A percentile compares a stretch with the other conserved stretches of the same genome.
These are phyloP conservation scores for Eudorina sp. DNA, from an alignment of 139 green algal species.

Conservation along the genomic window DNA sequence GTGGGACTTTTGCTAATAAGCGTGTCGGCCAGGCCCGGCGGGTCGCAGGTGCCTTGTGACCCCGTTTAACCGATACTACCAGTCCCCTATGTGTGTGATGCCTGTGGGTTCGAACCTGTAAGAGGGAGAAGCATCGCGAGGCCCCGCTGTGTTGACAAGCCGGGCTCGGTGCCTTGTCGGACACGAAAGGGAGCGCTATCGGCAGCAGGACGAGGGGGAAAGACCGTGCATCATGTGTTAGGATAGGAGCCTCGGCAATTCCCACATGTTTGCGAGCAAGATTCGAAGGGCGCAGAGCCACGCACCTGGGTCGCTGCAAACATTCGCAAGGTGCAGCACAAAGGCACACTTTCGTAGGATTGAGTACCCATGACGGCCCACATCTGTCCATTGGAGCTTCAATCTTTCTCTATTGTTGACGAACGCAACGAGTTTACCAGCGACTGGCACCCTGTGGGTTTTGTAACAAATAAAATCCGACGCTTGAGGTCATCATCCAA, in stretches of 20 bases:
- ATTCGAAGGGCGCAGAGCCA: too few species aligned
- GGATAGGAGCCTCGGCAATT: too few species aligned
- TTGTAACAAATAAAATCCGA: too few species aligned
- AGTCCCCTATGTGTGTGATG: too few species aligned
- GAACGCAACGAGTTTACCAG: neutral
- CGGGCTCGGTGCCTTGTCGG: neutral
- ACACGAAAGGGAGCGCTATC: neutral
- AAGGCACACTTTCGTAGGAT: neutral
- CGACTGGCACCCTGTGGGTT: neutral
- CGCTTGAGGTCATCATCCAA: too few species aligned
- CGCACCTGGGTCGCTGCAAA: neutral
- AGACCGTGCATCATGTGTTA: too few species aligned
- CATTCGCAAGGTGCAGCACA: neutral
- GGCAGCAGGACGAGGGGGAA: too few species aligned
- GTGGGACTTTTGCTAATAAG: too few species aligned
- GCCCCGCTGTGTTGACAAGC: neutral
- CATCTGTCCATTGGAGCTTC: constrained; percentile 1
- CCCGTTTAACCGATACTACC: too few species aligned
- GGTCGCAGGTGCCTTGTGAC: too few species aligned
- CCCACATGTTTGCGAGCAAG: too few species aligned
- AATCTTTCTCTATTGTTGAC: neutral
- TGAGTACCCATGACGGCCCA: neutral
- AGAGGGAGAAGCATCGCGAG: neutral
- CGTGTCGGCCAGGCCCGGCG: too few species aligned
- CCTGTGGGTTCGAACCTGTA: constrained; percentile 24